Evolutionary conservation across 1,139 yeast genomes (phyloP), one percentile per base, ranked within the genome.

Genomic region (Debaryomyces sp.): DNA sequence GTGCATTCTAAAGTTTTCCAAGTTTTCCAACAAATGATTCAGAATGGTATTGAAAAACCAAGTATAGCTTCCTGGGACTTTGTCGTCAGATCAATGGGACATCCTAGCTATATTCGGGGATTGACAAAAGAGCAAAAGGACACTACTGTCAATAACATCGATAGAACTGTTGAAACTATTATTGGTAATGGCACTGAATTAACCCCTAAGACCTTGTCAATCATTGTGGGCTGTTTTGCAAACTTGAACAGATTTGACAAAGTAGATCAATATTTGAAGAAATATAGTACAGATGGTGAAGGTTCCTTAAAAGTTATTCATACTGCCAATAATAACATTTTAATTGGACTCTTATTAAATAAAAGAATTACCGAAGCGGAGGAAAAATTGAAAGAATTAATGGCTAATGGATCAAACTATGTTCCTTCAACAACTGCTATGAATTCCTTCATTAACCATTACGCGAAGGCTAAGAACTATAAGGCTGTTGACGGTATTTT

Each of bases 401-500:
- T 65, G 55, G 52, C 50, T 8, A 64, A 59, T 7, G 67, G 64
- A n/a, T 50, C 59, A 5, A 57, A 58, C 1, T 73, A 61, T 50
- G 53, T 56, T n/a, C 79, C 81, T 5, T 60, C 66, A 18, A 63
- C 71, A 26, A 54, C 58, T 13, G 66, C 68, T n/a, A 66, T 75
- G 70, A 75, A 76, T 59, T 59, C 68, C 6, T 73, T 74, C 52
- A 62, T 76, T 54, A 59, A 57, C 41, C 54, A 61, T 52, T 71
- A 76, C 51, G 63, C 70, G 27, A 65, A 64, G 38, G 42, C 38
- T 12, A 60, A 65, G 45, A 73, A 75, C 55, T 67, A 63, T 50
- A 57, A 64, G 24, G 76, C 79, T 4, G 74, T 74, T 13, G 73
- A 70, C 44, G 76, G 75, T 5, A 67, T 75, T 41, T 54, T 73